These are phyloP conservation scores for Sophora flavescens DNA, from an alignment of 306 rosid genomes.

Conservation along the genomic window DNA sequence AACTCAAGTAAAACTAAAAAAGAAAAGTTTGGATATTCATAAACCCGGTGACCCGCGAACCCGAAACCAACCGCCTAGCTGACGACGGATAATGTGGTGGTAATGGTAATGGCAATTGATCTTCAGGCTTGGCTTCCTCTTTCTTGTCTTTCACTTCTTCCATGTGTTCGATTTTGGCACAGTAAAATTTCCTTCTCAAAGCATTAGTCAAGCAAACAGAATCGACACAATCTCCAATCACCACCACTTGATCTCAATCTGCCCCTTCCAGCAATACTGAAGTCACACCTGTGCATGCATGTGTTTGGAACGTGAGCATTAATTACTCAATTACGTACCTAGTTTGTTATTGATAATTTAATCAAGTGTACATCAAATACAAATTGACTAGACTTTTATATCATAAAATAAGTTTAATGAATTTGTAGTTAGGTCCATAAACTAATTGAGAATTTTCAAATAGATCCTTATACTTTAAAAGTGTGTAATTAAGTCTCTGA, in stretches of 20 bases:
- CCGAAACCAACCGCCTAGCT: too few species aligned
- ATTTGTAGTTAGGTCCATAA: too few species aligned
- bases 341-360: too few species aligned
- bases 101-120: neutral
- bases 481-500: too few species aligned
- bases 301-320: neutral
- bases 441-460: too few species aligned
- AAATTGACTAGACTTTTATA: too few species aligned
- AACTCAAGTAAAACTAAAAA: too few species aligned
- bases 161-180: slow-evolving; percentile 25
- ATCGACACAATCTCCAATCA: slow-evolving; percentile 39
- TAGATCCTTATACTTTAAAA: too few species aligned
- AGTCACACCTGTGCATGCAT: slow-evolving; percentile 46
- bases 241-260: slow-evolving; percentile 46
- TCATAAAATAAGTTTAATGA: too few species aligned
- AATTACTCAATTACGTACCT: too few species aligned
- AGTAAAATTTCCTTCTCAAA: slow-evolving; percentile 35
- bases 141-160: slow-evolving; percentile 28
- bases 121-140: too few species aligned
- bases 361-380: too few species aligned
- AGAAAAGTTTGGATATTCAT: neutral
- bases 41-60: neutral
- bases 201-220: slow-evolving; percentile 38
- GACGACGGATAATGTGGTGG: neutral
- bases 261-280: slow-evolving; percentile 49